These are phyloP conservation scores for Coniochaeta hoffmannii DNA, from an alignment of 2,329 filamentous ascomycete genomes.

Conservation along the genomic window DNA sequence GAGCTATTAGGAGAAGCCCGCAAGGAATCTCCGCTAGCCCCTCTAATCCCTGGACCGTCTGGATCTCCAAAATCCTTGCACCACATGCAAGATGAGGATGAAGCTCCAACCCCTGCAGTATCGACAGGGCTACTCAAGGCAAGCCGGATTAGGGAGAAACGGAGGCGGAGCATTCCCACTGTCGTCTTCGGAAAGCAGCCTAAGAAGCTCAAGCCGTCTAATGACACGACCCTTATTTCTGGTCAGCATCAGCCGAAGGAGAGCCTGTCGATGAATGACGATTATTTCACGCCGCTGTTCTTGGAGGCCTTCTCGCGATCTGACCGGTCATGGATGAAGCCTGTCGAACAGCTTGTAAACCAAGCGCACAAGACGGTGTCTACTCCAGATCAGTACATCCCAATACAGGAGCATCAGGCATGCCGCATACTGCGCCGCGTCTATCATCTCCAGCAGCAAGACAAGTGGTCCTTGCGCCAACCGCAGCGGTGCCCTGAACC, in stretches of 20 bases:
- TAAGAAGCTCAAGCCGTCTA: conserved; percentile 25
- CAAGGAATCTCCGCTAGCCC: conserved; percentile 12
- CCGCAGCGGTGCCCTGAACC: conserved; percentile 80
- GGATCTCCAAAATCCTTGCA: neutral
- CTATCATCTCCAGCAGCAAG: conserved; percentile 82
- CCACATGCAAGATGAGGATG: neutral
- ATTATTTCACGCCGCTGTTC: conserved; percentile 58
- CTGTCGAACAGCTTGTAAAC: conserved; percentile 64
- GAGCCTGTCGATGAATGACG: conserved; percentile 44
- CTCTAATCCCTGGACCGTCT: neutral
- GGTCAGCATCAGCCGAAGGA: conserved; percentile 24
- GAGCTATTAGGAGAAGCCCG: conserved; percentile 61
- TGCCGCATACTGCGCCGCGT: conserved; percentile 80
- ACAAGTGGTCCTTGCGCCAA: conserved; percentile 89
- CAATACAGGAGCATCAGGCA: conserved; percentile 79
- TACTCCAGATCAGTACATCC: conserved; percentile 75
- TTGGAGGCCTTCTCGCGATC: conserved; percentile 49
- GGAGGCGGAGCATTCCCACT: conserved; percentile 61
- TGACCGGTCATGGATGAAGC: conserved; percentile 49
- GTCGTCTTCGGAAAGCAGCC: conserved; percentile 71
- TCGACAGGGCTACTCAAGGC: conserved; percentile 10
- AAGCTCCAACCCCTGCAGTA: neutral
- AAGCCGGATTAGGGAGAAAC: conserved; percentile 43
- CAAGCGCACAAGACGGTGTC: conserved; percentile 86
- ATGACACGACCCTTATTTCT: conserved; percentile 36